Evolutionary conservation across 768 basidiomycete genomes (phyloP).

Genomic region (Suillus sp.): DNA sequence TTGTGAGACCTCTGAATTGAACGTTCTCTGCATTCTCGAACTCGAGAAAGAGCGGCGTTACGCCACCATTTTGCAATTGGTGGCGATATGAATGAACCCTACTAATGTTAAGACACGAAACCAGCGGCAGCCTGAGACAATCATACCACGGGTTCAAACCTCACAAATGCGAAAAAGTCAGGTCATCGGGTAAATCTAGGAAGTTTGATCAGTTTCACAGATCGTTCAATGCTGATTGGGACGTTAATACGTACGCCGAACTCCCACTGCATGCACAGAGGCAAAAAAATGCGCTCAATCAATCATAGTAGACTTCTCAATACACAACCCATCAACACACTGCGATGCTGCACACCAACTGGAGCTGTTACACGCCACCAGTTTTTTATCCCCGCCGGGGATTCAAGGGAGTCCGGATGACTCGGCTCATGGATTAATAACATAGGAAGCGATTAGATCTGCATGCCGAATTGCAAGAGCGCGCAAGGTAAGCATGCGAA

Average conservation of each 20-base stretch:
- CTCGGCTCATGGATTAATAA: background rate
- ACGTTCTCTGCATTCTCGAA: background rate
- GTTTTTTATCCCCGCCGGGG: background rate
- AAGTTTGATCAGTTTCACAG: background rate
- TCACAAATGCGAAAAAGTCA: background rate
- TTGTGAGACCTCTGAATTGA: background rate
- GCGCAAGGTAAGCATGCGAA: background rate
- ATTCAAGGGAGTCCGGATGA: background rate
- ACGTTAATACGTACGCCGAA: background rate
- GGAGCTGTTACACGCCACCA: background rate
- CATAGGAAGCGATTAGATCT: background rate
- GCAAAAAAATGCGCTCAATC: background rate
- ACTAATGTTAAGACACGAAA: background rate
- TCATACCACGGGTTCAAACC: background rate
- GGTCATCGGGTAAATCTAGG: background rate
- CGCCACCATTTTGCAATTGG: background rate
- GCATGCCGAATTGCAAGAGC: background rate
- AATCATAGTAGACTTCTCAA: conserved; percentile 1
- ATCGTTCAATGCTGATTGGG: background rate
- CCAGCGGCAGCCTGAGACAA: no score
- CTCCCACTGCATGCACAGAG: background rate
- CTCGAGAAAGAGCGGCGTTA: conserved; percentile 1
- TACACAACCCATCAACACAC: background rate
- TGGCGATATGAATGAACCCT: background rate
- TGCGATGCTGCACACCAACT: background rate